These are phyloP conservation scores for Aegilops speltoides DNA, from an alignment of 176 grass and related monocot species.

Conservation along the genomic window DNA sequence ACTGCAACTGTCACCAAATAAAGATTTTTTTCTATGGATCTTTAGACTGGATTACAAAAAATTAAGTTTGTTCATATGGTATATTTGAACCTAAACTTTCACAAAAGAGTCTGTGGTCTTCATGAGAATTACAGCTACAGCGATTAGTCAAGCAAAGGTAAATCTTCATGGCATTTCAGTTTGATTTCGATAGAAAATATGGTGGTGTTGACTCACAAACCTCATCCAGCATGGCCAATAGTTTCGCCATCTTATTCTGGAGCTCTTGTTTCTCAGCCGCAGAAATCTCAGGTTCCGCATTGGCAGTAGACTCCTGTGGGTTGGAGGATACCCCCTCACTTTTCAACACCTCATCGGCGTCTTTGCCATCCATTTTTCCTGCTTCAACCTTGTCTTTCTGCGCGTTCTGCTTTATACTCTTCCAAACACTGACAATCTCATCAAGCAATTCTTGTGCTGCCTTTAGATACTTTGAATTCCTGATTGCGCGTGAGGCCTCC, in stretches of 20 bases:
- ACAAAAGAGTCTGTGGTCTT: neutral
- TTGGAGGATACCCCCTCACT: conserved; percentile 53
- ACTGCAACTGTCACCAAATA: conserved; percentile 11
- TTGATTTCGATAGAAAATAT: conserved; percentile 10
- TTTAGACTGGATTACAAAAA: conserved; percentile 4
- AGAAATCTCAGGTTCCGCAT: conserved; percentile 61
- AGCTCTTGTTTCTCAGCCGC: conserved; percentile 90
- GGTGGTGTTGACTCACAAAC: conserved; percentile 36
- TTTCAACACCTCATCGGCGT: conserved; percentile 54
- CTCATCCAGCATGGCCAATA: conserved; percentile 94
- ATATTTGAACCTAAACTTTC: conserved; percentile 14
- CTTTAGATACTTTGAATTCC: conserved; percentile 87
- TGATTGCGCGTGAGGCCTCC: conserved; percentile 48
- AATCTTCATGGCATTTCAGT: conserved; percentile 1
- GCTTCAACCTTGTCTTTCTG: conserved; percentile 48
- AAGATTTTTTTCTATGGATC: conserved; percentile 6
- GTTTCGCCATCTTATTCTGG: conserved; percentile 89
- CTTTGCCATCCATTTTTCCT: conserved; percentile 48
- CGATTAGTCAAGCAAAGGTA: neutral
- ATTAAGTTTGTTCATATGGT: neutral
- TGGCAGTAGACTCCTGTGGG: conserved; percentile 50
- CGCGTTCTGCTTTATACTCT: conserved; percentile 69
- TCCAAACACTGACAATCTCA: conserved; percentile 83
- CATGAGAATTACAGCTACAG: neutral
- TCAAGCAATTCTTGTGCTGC: conserved; percentile 92